Base-by-base conservation (phyloP, 139 green algal genomes). In the Coelastrella sp. region DNA sequence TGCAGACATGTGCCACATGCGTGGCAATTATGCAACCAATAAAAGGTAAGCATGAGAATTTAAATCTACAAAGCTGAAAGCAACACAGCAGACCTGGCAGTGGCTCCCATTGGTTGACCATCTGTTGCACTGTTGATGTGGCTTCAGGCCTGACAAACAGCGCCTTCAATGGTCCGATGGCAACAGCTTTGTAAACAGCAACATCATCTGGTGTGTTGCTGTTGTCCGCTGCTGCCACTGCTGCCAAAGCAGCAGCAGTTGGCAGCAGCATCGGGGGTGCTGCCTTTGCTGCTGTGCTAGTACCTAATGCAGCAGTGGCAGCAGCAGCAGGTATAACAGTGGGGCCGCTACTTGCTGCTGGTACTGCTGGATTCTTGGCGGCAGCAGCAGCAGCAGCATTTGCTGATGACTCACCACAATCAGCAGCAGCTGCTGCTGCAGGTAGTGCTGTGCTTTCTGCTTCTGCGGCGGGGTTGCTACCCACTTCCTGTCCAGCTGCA, bases 221-320 rank as follows among this genome's bases (percentile, higher is more conserved):
- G 47, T 22, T 60, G 23, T 7, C 76, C 22, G 17, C 68, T 76
- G 68, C 68, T 82, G 76, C 76, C 60, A 22, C 22, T 64, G 76
- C 76, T 23, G 23, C 22, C 20, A 3, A 7, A 22, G 47, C 76
- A 61, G 7, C 76, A 64, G 10, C 7, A 60, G 76, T 59, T 10
- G 76, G 76, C 76, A 82, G 76, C 76, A 82, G 76, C 76, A 82
- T 59, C 10, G 23, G 10, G 17, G 54, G 19, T 84, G 78, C 14
- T 19, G 47, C 54, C 78, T 58, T 84, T 80, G 73, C 73, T 59
- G 73, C 73, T 59, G 74, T 4, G 5, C 5, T 80, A 17, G 74
- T 58, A 13, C 8, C 74, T 77, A 3, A 3, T 54, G 71, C 14
- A 59, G 74, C 74, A 16, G 11, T 7, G 4, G 74, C 74, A 59